phyloP scores from a whole-genome alignment of 2,329 filamentous ascomycete genomes.

The Elsinoe australis region DNA sequence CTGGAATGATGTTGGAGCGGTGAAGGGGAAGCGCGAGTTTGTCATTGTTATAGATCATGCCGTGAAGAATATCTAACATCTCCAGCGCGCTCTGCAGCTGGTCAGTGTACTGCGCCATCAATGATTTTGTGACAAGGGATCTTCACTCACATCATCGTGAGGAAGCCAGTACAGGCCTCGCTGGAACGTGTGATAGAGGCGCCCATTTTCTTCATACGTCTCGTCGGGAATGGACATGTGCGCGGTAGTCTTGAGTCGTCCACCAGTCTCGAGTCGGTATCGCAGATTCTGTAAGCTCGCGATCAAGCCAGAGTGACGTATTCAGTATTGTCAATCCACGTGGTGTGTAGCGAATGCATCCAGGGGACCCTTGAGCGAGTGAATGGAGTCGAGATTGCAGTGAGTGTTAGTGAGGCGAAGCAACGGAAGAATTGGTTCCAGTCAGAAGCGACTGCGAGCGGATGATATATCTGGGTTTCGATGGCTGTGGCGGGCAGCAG shows the following conservation, averaged over 20 bases:
- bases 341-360: constrained; percentile 6
- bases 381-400: background rate
- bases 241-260: too few species aligned
- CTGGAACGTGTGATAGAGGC: constrained; percentile 20
- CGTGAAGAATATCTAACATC: constrained; percentile 20
- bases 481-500: constrained; percentile 4
- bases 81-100: constrained; percentile 18
- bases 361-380: background rate
- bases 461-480: too few species aligned
- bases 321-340: background rate
- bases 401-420: too few species aligned
- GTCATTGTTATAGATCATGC: constrained; percentile 17
- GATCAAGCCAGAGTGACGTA: background rate
- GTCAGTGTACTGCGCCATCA: background rate
- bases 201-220: constrained; percentile 22
- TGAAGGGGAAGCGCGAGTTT: constrained; percentile 19
- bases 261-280: too few species aligned
- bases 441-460: too few species aligned
- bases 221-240: constrained; percentile 17
- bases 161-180: constrained; percentile 21
- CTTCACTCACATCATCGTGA: constrained; percentile 20
- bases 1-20: constrained; percentile 13
- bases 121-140: background rate
- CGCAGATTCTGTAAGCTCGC: constrained; percentile 1
- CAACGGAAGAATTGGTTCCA: too few species aligned